Percentiles rank a stretch among this genome's conserved stretches.
phyloP scores from a whole-genome alignment of 2,329 filamentous ascomycete genomes.

The Talaromyces sp. region DNA sequence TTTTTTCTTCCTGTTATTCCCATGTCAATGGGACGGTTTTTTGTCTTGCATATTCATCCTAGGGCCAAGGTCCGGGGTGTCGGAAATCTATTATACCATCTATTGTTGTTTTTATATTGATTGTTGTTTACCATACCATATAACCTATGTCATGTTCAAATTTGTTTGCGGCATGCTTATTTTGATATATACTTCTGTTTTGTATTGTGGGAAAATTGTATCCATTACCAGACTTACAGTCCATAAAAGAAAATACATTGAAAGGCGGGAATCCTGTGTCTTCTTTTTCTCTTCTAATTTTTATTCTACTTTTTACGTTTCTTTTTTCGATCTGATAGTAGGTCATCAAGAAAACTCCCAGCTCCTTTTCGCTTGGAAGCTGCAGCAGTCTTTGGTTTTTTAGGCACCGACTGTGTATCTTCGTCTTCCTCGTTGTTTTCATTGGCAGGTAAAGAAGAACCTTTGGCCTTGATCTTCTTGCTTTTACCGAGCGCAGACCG shows the following conservation, averaged over 20 bases:
- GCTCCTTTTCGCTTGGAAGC: constrained; percentile 33
- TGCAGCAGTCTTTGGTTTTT: constrained; percentile 7
- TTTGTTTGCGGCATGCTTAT: not conserved
- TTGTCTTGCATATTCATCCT: not conserved
- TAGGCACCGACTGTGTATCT: constrained; percentile 2
- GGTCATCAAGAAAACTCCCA: constrained; percentile 52
- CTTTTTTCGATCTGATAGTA: constrained; percentile 42
- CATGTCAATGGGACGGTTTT: not conserved
- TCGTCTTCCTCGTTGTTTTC: constrained; percentile 4
- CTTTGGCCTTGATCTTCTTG: constrained; percentile 1
- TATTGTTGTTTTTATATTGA: not conserved
- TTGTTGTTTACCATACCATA: constrained; percentile 9
- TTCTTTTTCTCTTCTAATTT: not conserved
- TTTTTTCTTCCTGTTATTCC: not conserved
- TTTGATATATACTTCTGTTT: not conserved
- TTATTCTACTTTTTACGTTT: constrained; percentile 35
- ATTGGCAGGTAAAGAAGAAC: not conserved
- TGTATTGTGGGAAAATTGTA: not conserved
- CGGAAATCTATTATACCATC: not conserved
- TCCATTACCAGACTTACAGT: not conserved
- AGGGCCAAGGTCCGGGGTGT: not conserved
- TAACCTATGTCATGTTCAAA: constrained; percentile 9
- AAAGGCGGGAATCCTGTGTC: not conserved
- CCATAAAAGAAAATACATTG: not conserved
- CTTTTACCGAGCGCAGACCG: constrained; percentile 29